Conservation (phyloP, 1,284 basidiomycete genomes). For the Testicularia cyperi region DNA sequence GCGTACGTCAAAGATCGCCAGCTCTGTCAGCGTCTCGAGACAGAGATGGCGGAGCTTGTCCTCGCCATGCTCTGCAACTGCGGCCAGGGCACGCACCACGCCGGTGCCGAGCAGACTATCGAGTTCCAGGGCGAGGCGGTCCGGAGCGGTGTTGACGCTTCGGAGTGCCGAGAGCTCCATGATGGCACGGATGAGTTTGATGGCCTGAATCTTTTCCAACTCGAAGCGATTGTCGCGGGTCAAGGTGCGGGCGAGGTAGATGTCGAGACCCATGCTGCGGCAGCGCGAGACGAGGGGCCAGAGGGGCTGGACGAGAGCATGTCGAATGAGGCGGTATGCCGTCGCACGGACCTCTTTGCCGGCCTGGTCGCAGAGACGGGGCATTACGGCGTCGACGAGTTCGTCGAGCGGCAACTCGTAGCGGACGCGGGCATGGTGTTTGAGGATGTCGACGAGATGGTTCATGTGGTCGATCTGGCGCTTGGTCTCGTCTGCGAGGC, state of each 20-base stretch:
- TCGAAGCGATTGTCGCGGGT: slow-evolving; percentile 79
- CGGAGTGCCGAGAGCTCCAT: slow-evolving; percentile 64
- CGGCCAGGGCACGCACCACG: slow-evolving; percentile 74
- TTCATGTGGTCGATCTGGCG: slow-evolving; percentile 62
- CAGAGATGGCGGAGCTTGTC: slow-evolving; percentile 83
- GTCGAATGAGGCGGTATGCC: slow-evolving; percentile 82
- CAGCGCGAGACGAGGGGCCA: slow-evolving; percentile 64
- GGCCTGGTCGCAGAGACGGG: slow-evolving; percentile 74
- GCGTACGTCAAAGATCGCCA: slow-evolving; percentile 82
- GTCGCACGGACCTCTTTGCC: slow-evolving; percentile 77
- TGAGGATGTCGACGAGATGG: slow-evolving; percentile 71
- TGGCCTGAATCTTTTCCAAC: slow-evolving; percentile 88
- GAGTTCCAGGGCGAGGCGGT: slow-evolving; percentile 62
- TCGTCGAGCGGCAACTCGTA: slow-evolving; percentile 74
- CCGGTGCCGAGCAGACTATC: slow-evolving; percentile 32
- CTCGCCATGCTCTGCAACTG: slow-evolving; percentile 88
- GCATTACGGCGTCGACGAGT: slow-evolving; percentile 71
- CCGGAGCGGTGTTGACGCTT: slow-evolving; percentile 21
- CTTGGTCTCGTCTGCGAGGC: slow-evolving; percentile 38
- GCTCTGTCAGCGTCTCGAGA: slow-evolving; percentile 86
- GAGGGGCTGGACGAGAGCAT: slow-evolving; percentile 70
- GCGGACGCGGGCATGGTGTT: slow-evolving; percentile 73
- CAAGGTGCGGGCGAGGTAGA: slow-evolving; percentile 81
- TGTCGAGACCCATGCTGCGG: slow-evolving; percentile 72
- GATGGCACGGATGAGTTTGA: slow-evolving; percentile 84